Conservation (phyloP, 176 grass and related monocot species). For the Typha latifolia region DNA sequence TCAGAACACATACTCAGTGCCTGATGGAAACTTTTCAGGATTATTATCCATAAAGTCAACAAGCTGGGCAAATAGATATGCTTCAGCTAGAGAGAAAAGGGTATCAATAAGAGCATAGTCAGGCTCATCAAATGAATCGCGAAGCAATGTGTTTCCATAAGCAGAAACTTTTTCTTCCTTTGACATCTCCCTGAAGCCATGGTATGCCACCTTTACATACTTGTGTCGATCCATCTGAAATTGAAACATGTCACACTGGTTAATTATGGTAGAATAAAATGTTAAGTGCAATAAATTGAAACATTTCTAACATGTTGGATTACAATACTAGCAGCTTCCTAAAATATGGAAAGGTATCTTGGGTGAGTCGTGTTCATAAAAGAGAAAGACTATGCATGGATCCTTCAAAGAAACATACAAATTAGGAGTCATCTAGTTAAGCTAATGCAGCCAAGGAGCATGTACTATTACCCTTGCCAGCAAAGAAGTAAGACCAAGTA, state of each 20-base stretch:
- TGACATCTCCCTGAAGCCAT: conserved; percentile 84
- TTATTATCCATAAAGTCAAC: conserved; percentile 93
- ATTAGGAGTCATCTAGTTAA: no score
- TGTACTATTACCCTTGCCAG: no score
- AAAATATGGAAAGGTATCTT: no score
- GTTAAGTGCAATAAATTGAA: not conserved
- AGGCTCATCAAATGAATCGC: conserved; percentile 95
- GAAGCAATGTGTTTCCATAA: conserved; percentile 85
- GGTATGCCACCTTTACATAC: conserved; percentile 98
- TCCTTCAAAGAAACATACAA: no score
- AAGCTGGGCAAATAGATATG: conserved; percentile 95
- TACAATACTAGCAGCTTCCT: not conserved
- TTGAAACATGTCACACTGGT: conserved; percentile 19
- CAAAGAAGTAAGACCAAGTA: no score
- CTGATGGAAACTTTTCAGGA: conserved; percentile 81
- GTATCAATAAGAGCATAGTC: conserved; percentile 97
- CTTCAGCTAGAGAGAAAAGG: conserved; percentile 90
- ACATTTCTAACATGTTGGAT: not conserved
- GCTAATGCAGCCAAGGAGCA: no score
- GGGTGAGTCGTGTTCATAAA: no score
- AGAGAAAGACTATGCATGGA: no score
- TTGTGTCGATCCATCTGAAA: conserved; percentile 99
- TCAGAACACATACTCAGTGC: conserved; percentile 54
- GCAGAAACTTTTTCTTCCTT: conserved; percentile 89
- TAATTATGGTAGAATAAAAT: conserved; percentile 5